Base-by-base conservation (phyloP, 164 flowering plant genomes). In the Stephania yunnanensis region DNA sequence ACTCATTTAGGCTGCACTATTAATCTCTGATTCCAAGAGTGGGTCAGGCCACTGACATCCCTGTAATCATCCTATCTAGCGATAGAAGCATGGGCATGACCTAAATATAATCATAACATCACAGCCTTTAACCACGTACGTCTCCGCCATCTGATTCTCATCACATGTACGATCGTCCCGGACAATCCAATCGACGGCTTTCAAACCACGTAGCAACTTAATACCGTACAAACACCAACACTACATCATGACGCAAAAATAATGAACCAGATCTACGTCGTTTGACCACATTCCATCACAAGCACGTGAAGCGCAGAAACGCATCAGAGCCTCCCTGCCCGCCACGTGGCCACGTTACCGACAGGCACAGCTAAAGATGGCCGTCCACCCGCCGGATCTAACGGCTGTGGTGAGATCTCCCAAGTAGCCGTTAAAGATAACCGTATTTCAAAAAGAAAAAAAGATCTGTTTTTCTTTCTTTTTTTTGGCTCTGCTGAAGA, bases 371-470 rank as follows among this genome's bases (percentile, higher is more conserved):
- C 42, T 71, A 58, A 71, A 7, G 6, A 2, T 30, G 11, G 31
- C 64, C 73, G 46, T 71, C 64, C 65, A 52, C 73, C 46, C 31
- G 65, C 53, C 64, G 15, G 46, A 6, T 20, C 70, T 53, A 69
- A 75, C 67, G 72, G 72, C 42, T 44, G 25, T 8, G 15, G 10
- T 10, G 22, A 31, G n/a, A 48, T 70, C 46, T 10, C n/a, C 20
- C 46, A 45, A 42, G 29, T 75, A 75, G 52, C 73, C 69, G 78
- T 75, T 75, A 70, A 73, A 22, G 46, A 75, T 29, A 74, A 67
- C 76, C n/a, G 76, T 52, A 75, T 68, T 69, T 75, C 72, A 75
- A 75, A 75, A 68, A 31, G 17, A 68, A 66, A 75, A 75, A 75
- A 68, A 31, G 29, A 68, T 31, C 53, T 15, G 31, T 61, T 19